Evolutionary conservation across 768 basidiomycete species (phyloP).

Genomic region (Naganishia kalamii): DNA sequence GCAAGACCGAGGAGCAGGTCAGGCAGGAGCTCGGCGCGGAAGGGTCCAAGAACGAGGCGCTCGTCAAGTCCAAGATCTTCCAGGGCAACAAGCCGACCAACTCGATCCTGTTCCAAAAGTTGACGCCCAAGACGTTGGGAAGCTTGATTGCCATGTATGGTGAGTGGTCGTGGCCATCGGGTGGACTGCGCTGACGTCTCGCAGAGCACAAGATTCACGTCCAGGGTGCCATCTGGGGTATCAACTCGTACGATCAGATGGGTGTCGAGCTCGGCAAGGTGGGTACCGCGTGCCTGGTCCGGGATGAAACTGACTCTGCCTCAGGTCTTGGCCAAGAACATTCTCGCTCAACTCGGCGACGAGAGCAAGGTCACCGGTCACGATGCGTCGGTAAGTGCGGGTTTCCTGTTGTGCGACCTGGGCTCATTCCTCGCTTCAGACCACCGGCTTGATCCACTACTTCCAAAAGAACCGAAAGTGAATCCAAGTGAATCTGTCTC

Average conservation of each 20-base stretch:
- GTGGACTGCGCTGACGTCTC: not conserved
- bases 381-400: constrained; percentile 63
- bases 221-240: constrained; percentile 94
- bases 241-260: constrained; percentile 99
- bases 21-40: constrained; percentile 52
- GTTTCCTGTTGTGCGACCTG: not conserved
- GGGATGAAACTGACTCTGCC: too few species aligned
- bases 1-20: constrained; percentile 89
- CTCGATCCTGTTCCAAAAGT: constrained; percentile 85
- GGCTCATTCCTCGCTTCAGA: constrained; percentile 60
- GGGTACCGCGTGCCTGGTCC: constrained; percentile 15
- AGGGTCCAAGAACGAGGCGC: constrained; percentile 65
- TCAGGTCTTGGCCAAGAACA: constrained; percentile 84
- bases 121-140: constrained; percentile 85
- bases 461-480: constrained; percentile 74
- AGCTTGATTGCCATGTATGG: constrained; percentile 43
- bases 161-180: not conserved
- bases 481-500: not conserved
- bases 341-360: constrained; percentile 72
- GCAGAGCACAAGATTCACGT: constrained; percentile 96
- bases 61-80: constrained; percentile 96
- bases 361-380: constrained; percentile 66
- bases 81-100: constrained; percentile 96
- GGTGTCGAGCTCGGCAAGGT: constrained; percentile 94
- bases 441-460: constrained; percentile 92